Conservation (phyloP, 805 yeast species). For the Scheffersomyces ergatensis region DNA sequence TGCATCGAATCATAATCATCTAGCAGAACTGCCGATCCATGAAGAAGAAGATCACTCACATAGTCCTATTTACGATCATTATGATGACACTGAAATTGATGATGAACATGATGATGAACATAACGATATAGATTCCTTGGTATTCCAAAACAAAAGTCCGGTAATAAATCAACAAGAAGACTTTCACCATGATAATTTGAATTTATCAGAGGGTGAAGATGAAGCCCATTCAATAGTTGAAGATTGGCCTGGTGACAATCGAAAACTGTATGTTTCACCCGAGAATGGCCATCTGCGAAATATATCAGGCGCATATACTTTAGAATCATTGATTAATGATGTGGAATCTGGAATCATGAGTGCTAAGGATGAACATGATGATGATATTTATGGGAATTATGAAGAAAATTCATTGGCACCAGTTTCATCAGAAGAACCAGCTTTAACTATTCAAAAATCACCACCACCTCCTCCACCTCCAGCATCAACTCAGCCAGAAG, state of each 20-base stretch:
- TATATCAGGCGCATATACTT: neutral
- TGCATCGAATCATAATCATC: too few species aligned
- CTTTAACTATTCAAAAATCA: neutral
- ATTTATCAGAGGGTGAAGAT: neutral
- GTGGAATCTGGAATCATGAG: neutral
- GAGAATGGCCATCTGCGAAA: neutral
- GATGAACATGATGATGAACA: neutral
- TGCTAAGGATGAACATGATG: neutral
- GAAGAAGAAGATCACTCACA: neutral
- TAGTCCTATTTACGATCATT: neutral
- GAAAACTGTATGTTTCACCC: neutral
- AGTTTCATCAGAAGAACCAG: neutral
- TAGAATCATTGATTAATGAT: neutral
- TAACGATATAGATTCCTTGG: neutral
- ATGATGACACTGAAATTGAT: neutral
- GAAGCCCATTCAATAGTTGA: neutral
- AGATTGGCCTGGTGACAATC: neutral
- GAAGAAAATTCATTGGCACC: neutral
- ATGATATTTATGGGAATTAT: conserved; percentile 5
- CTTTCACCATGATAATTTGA: neutral
- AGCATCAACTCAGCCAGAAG: conserved; percentile 1
- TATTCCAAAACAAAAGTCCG: neutral
- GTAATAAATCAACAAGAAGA: neutral
- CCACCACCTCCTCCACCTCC: neutral
- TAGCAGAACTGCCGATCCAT: too few species aligned